Conservation (phyloP, 2,329 filamentous ascomycete species). For the Neofusicoccum kwambonambiense region DNA sequence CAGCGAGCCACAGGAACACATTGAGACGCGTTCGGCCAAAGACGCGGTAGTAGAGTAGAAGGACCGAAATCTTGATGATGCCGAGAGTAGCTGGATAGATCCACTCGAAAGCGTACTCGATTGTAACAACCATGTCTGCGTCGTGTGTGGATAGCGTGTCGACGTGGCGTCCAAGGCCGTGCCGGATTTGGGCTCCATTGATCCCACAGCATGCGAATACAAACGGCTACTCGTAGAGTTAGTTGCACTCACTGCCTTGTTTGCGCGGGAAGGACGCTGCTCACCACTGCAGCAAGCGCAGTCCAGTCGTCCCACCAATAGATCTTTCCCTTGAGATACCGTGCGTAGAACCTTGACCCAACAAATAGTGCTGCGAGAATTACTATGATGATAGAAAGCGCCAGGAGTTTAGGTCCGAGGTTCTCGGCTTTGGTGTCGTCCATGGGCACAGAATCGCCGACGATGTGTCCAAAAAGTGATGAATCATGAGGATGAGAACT, state of each 20-base stretch:
- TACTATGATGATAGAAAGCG: neutral
- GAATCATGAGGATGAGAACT: neutral
- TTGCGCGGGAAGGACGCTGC: neutral
- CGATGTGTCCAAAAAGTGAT: neutral
- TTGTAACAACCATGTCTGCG: neutral
- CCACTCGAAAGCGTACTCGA: neutral
- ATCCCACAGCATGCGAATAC: neutral
- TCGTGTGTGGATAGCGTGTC: neutral
- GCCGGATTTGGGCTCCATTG: neutral
- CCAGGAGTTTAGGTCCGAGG: neutral
- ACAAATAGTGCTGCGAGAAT: neutral
- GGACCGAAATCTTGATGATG: neutral
- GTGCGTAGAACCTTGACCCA: neutral
- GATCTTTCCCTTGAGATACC: neutral
- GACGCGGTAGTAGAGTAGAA: neutral
- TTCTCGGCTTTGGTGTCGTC: neutral
- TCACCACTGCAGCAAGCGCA: neutral
- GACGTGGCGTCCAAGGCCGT: neutral
- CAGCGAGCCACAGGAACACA: neutral
- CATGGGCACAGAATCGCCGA: neutral
- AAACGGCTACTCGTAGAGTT: neutral
- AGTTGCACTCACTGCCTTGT: neutral
- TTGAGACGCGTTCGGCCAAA: neutral
- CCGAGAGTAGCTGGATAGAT: neutral
- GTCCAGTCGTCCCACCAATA: neutral